A percentile compares a stretch with the other conserved stretches of the same genome.
phyloP scores from a whole-genome alignment of 2,329 filamentous ascomycete genomes.

The Paecilomyces variotii region DNA sequence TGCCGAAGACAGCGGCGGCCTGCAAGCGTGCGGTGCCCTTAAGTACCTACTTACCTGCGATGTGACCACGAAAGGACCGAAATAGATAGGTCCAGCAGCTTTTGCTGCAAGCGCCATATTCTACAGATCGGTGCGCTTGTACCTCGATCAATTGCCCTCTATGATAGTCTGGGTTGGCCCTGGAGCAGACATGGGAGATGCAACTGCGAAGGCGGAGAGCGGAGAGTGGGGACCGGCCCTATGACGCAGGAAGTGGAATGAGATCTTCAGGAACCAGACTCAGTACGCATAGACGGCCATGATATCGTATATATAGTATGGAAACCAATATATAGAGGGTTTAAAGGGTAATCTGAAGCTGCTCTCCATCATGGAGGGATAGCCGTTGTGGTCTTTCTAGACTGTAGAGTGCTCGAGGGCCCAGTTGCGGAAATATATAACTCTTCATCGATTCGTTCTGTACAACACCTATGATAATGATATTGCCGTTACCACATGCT shows the following conservation, averaged over 20 bases:
- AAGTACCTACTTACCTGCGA: constrained; percentile 48
- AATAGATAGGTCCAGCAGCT: constrained; percentile 45
- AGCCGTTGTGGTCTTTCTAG: no score
- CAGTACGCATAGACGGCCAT: neutral
- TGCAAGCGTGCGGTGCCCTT: neutral
- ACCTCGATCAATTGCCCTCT: neutral
- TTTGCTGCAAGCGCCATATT: constrained; percentile 9
- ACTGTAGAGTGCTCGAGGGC: no score
- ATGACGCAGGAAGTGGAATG: neutral
- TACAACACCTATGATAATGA: no score
- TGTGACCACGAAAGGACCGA: constrained; percentile 70
- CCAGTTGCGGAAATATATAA: no score
- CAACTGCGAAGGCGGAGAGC: neutral
- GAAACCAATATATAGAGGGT: neutral
- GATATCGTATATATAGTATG: neutral
- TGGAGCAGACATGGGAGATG: neutral
- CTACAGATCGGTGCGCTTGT: neutral
- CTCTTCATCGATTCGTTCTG: no score
- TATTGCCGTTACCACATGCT: no score
- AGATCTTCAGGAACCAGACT: neutral
- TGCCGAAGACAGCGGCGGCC: neutral
- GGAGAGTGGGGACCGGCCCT: neutral
- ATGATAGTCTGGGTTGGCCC: neutral
- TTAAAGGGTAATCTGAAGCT: no score
- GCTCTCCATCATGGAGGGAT: no score